Conservation (phyloP, 2,329 filamentous ascomycete genomes). For the Corinectria fuckeliana region DNA sequence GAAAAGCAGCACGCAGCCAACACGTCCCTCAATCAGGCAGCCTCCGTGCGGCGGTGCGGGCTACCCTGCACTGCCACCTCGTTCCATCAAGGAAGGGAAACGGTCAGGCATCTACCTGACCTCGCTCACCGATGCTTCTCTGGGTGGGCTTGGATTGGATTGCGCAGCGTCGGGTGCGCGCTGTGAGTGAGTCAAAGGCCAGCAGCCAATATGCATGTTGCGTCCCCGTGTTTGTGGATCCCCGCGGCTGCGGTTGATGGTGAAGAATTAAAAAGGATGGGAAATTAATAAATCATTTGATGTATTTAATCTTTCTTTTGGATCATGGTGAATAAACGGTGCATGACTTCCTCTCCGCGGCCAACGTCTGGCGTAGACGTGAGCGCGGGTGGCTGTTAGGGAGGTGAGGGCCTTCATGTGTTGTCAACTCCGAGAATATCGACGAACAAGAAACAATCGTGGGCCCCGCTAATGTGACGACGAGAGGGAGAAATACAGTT, state of each 20-base stretch:
- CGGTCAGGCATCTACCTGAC: slow-evolving; percentile 3
- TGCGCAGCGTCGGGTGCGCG: too few relatives aligned
- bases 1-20: slow-evolving; percentile 1
- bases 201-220: slow-evolving; percentile 6
- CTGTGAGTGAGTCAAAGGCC: slow-evolving; percentile 13
- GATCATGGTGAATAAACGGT: not conserved
- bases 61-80: slow-evolving; percentile 23
- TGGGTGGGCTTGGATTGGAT: not conserved
- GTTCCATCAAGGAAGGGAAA: slow-evolving; percentile 8
- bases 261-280: not conserved
- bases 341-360: not conserved
- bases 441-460: not conserved
- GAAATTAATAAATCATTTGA: slow-evolving; percentile 6
- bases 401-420: not conserved
- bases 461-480: not conserved
- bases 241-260: not conserved
- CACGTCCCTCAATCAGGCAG: slow-evolving; percentile 25
- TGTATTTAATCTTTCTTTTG: not conserved
- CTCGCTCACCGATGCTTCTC: slow-evolving; percentile 9
- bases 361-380: not conserved
- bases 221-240: slow-evolving; percentile 17
- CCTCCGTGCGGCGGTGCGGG: slow-evolving; percentile 18
- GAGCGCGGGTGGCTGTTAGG: not conserved
- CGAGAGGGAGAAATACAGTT: not conserved
- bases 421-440: not conserved